Evolutionary conservation across 768 basidiomycete species (phyloP), one percentile per base, ranked within the genome.

Genomic region (Rubroboletus pulcherrimus): DNA sequence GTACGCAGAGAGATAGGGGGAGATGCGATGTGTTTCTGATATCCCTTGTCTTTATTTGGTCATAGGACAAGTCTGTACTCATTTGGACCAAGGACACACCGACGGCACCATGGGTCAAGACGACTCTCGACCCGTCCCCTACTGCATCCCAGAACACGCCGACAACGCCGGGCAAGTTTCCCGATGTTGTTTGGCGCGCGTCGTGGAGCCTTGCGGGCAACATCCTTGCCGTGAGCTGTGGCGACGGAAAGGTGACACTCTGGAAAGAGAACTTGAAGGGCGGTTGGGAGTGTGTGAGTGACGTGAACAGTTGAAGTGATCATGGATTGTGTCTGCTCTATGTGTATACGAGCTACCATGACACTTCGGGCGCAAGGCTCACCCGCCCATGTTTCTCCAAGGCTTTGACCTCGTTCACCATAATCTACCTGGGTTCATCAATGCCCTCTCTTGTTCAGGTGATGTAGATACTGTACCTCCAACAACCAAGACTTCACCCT

Each of bases 211-310:
- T 98, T 26, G 92, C 95, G 1, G 96, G 96, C 17, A 98, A 98
- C 67, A 82, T 99, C 49, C 79, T 99, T 44, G 95, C 95, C 0
- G 97, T 98, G 42, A 93, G 92, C 70, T 96, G 93, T 71, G 95
- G 94, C 10, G 97, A 99, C 67, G 96, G 97, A 12, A 98, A 97
- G 74, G 96, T 99, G 21, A 93, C 91, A 8, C 76, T 98, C 48
- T 99, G 97, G 96, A 99, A 99, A 73, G 97, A 99, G 76, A 95
- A 91, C 69, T 73, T 97, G 65, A 90, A 89, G 65, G 91, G 92
- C n/a, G 77, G 80, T 19, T 99, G 95, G 91, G 97, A 98, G 73
- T 95, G 94, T 69, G 92, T 98, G 53, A 94, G 89, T 65, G 94
- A 98, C 66, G 86, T 97, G 83, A 87, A 87, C 57, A 92, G 91